Conservation (phyloP, 2,329 filamentous ascomycete genomes). For the Pestalotiopsis sp. region DNA sequence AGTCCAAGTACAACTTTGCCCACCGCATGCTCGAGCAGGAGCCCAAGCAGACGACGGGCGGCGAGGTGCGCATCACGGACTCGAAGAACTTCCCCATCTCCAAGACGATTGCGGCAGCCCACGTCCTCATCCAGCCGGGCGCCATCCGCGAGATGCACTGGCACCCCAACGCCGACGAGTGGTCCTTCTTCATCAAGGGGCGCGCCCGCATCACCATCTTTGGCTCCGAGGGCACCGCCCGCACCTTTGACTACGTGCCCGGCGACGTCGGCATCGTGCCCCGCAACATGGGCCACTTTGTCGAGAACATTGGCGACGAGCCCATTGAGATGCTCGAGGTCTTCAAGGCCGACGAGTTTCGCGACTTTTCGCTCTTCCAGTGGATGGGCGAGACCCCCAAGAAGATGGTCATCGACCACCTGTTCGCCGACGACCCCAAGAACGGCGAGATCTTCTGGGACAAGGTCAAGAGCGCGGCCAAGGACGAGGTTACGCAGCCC, state of each 20-base stretch:
- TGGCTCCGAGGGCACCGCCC: constrained; percentile 64
- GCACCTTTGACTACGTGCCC: constrained; percentile 74
- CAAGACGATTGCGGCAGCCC: constrained; percentile 70
- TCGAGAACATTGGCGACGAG: constrained; percentile 79
- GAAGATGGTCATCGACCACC: constrained; percentile 64
- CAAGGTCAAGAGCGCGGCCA: constrained; percentile 61
- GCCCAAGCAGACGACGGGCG: constrained; percentile 65
- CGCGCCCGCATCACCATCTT: constrained; percentile 75
- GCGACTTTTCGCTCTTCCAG: constrained; percentile 72
- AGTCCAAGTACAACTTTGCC: constrained; percentile 68
- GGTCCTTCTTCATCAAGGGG: constrained; percentile 76
- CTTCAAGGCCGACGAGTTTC: constrained; percentile 69
- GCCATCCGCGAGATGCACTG: constrained; percentile 80
- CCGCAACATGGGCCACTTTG: constrained; percentile 76
- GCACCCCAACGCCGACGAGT: constrained; percentile 79
- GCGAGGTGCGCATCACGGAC: constrained; percentile 72
- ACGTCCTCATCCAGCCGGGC: constrained; percentile 70
- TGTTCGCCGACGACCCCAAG: constrained; percentile 63
- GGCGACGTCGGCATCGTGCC: constrained; percentile 80
- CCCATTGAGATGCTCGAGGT: constrained; percentile 76
- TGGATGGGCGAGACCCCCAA: constrained; percentile 74
- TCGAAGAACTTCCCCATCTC: constrained; percentile 76
- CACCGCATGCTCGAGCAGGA: constrained; percentile 72
- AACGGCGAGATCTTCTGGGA: constrained; percentile 63
- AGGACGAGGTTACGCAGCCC: constrained; percentile 50